Base-by-base conservation (phyloP, 140 eudicot species). In the Flaveria floridana region DNA sequence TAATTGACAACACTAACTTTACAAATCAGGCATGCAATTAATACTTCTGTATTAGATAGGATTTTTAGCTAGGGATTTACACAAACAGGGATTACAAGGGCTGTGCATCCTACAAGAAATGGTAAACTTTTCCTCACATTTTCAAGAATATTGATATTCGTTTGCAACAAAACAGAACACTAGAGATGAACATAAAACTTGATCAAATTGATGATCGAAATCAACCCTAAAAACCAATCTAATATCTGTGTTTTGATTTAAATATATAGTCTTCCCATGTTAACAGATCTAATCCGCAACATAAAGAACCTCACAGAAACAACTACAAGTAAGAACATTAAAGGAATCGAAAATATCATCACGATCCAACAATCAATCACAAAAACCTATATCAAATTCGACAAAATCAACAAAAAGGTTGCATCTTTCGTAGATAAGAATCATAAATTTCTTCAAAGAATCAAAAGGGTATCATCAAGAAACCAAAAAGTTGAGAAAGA, bases 391-490 rank as follows among this genome's bases (percentile, higher is more conserved):
- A 61, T 70, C 56, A 70, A 48, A 50, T 20, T 18, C 18, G 10
- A 19, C 16, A 57, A 68, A 69, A 58, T 70, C 56, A 18, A 50
- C 66, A 78, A 59, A 78, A 52, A 51, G 65, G 63, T 78, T 21
- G 59, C 72, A 78, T 61, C 18, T 48, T 71, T 53, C 11, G 50
- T 14, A 1, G 34, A 71, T 71, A 78, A 78, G 57, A 34, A 34
- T 20, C 58, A 61, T 30, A 8, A 30, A 14, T 62, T 48, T 71
- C 11, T 30, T 30, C 44, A 70, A 8, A 42, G n/a, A 71, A 62
- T 34, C 23, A 70, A 78, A 70, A 61, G 77, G 65, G 72, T 59
- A 61, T 59, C 50, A 44, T 34, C 7, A 78, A 62, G 66, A 23
- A 52, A 37, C 7, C 56, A 21, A 52, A n/a, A 20, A 16, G 37